These are phyloP conservation scores for Oryza nivara DNA, from an alignment of 176 grass and related monocot species.

Conservation along the genomic window DNA sequence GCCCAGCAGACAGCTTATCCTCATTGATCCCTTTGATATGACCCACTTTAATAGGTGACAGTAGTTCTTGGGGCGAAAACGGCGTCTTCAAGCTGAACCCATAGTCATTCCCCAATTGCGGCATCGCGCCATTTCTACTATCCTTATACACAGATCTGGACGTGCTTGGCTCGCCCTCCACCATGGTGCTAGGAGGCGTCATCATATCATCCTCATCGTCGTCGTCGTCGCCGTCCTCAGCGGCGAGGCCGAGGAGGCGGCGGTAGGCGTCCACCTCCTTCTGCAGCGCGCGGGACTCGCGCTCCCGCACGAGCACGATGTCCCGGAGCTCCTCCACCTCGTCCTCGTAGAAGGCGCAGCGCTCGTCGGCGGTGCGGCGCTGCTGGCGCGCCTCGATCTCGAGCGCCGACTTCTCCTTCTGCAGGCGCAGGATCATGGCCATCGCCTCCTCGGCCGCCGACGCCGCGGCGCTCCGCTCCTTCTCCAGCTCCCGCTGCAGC, in stretches of 20 bases:
- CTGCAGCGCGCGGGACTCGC: conserved; percentile 57
- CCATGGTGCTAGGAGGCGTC: conserved; percentile 21
- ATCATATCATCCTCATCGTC: conserved; percentile 35
- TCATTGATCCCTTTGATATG: conserved; percentile 7
- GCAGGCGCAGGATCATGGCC: conserved; percentile 94
- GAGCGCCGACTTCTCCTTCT: conserved; percentile 82
- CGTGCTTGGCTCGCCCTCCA: conserved; percentile 44
- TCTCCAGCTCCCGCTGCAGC: conserved; percentile 74
- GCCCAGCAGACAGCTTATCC: not conserved
- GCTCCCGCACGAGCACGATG: conserved; percentile 78
- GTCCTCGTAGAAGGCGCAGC: conserved; percentile 72
- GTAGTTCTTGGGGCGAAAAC: not conserved
- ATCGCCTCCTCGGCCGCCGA: conserved; percentile 90
- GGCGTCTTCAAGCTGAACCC: conserved; percentile 32
- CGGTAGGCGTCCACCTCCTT: conserved; percentile 77
- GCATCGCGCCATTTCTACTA: not conserved
- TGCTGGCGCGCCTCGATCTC: conserved; percentile 81
- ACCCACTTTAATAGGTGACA: not conserved
- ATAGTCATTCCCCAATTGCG: conserved; percentile 15
- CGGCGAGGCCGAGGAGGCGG: conserved; percentile 42
- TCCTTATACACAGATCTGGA: conserved; percentile 7
- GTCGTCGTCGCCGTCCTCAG: not conserved
- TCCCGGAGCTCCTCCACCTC: conserved; percentile 81
- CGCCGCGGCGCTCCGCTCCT: conserved; percentile 78
- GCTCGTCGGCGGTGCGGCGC: conserved; percentile 67